These are phyloP conservation scores for Blumeriella jaapii DNA, from an alignment of 2,329 filamentous ascomycete genomes.

Conservation along the genomic window DNA sequence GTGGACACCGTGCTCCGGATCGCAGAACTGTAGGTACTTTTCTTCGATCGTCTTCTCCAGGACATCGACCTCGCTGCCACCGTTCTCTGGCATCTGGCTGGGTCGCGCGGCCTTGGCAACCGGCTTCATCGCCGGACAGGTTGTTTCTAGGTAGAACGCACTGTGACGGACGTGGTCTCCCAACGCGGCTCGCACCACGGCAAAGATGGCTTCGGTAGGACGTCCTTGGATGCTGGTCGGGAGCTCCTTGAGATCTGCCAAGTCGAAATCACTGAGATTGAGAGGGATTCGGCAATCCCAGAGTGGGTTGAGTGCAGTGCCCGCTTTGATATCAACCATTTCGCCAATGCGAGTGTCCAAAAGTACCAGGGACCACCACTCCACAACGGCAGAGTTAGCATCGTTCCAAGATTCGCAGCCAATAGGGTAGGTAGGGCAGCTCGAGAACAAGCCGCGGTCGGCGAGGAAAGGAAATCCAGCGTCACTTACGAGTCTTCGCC, in stretches of 20 bases:
- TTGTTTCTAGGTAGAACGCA: constrained; percentile 19
- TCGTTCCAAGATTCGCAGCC: too few relatives aligned
- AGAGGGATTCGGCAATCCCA: constrained; percentile 47
- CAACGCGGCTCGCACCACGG: constrained; percentile 44
- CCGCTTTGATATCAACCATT: constrained; percentile 40
- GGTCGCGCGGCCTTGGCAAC: constrained; percentile 11
- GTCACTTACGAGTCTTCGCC: too few relatives aligned
- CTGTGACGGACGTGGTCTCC: constrained; percentile 31
- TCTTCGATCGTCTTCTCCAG: constrained; percentile 32
- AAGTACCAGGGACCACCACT: constrained; percentile 60
- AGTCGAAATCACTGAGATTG: constrained; percentile 50
- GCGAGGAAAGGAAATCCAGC: too few relatives aligned
- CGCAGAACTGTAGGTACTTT: constrained; percentile 33
- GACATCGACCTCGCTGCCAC: constrained; percentile 9
- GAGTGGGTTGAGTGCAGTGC: constrained; percentile 28
- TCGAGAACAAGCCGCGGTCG: too few relatives aligned
- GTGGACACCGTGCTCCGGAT: constrained; percentile 31
- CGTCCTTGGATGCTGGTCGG: constrained; percentile 38
- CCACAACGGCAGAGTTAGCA: too few relatives aligned
- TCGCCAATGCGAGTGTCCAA: constrained; percentile 61
- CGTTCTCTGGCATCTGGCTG: constrained; percentile 1
- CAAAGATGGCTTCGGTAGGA: constrained; percentile 50
- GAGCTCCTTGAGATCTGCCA: constrained; percentile 43
- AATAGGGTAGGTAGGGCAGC: too few relatives aligned
- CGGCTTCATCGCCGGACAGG: constrained; percentile 14